Evolutionary conservation across 83 land plant genomes (phyloP), one percentile per base, ranked within the genome.

Genomic region (Picea engelmannii): DNA sequence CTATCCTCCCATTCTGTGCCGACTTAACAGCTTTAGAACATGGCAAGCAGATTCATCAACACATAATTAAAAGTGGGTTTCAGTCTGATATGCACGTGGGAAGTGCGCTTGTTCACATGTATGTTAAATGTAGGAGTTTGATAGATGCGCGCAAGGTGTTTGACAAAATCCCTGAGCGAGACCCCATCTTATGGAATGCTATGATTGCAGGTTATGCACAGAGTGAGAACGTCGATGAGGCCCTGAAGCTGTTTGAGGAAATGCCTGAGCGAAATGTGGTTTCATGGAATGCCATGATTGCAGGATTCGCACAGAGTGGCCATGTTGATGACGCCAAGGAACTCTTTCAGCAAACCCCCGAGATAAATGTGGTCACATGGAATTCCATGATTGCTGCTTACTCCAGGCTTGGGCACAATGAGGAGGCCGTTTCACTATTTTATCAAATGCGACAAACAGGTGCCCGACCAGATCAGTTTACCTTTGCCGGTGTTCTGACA

Each of bases 341-440:
- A 66, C 81, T 91, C 0, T 89, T 91, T 78, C 76, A 44, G 62
- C 79, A 73, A 31, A 85, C 87, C 2, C 40, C 76, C 23, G 62
- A 78, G 35, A 91, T 86, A 38, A 88, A 90, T 85, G 78, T 87
- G 21, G 92, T 92, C 25, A 66, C 86, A 17, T 65, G 67, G 67
- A 65, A 65, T 65, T 21, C 24, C 12, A 65, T 65, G 10, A 65
- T 65, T 20, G 20, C n/a, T 21, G 67, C 67, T 65, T 23, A 65
- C 67, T 21, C 27, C 21, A 65, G 67, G 24, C 67, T 21, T 65
- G 67, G 67, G 7, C 10, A n/a, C 2, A 9, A 10, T 65, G 12
- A 21, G 24, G 67, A 65, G 67, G 67, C 67, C 21, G 21, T 65
- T 3, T 6, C 67, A 65, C 67, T 65, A 7, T 23, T 65, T 65